A percentile compares a stretch with the other conserved stretches of the same genome.
Evolutionary conservation across 2,329 filamentous ascomycete genomes (phyloP).

Genomic region (Aspergillus quadricinctus): DNA sequence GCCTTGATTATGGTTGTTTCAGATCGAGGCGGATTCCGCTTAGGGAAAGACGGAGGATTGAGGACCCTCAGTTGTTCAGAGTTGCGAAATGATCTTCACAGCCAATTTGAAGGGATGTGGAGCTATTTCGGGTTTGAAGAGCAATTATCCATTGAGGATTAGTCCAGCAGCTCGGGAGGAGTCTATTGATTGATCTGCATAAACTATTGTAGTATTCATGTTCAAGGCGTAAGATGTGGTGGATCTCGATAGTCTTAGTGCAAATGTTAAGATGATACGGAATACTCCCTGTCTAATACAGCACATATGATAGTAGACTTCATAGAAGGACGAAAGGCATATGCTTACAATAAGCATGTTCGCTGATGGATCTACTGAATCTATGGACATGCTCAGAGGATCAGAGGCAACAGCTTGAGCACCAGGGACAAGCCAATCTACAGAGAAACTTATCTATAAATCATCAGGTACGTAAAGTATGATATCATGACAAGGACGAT

Average conservation of each 20-base stretch:
- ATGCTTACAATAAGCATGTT: too few species aligned
- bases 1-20: background rate
- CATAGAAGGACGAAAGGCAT: too few species aligned
- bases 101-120: background rate
- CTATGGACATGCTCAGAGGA: background rate
- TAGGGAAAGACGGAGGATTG: too few species aligned
- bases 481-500: background rate
- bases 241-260: too few species aligned
- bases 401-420: too few species aligned
- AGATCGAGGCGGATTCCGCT: background rate
- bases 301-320: background rate
- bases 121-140: too few species aligned
- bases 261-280: too few species aligned
- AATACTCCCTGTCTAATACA: too few species aligned
- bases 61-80: background rate
- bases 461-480: background rate
- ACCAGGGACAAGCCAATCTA: background rate
- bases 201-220: conserved; percentile 11
- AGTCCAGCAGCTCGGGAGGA: conserved; percentile 4
- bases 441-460: background rate
- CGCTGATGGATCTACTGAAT: background rate
- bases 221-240: background rate
- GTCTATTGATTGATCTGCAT: conserved; percentile 11
- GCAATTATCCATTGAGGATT: conserved; percentile 5
- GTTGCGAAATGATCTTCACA: background rate